Evolutionary conservation across 257 asterid species (phyloP), one percentile per base, ranked within the genome.

Genomic region (Solanum appendiculatum): DNA sequence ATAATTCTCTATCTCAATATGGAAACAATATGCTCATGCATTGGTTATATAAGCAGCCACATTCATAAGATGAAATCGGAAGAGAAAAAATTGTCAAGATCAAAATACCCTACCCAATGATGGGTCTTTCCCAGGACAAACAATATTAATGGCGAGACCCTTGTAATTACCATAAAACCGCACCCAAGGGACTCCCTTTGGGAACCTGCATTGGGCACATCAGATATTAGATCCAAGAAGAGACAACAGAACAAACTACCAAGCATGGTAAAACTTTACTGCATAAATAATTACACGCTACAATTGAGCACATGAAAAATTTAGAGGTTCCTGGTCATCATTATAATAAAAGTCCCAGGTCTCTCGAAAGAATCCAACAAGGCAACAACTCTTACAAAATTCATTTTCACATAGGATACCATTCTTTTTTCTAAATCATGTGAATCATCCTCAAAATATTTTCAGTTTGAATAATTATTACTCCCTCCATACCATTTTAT

Each of bases 121-220:
- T 72, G 90, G 34, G 86, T 96, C 99, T 92, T 96, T 97, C 84
- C 99, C 99, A 0, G 99, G 99, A 85, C 95, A 95, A 83, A 96
- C 96, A 88, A 97, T 88, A 87, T 90, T 92, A 86, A 97, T 87
- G 87, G 91, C 85, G 83, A 96, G 90, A 92, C 91, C 94, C 88
- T 91, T 95, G 86, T 94, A 95, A 85, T 91, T 92, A 27, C 99
- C 99, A 54, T 36, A 88, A 92, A 93, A 96, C 86, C 95, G 92
- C 92, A 96, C 92, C 99, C 99, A 97, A 15, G 99, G 99, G 34
- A 95, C 98, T 44, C 98, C 98, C 87, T 94, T 91, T 0, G 99
- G 99, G 68, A 94, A 97, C 92, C 99, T 97, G 94, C 92, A 36
- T 46, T 39, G 84, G 58, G 58, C 51, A 87, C 23, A 48, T 10